Percentiles rank a stretch among this genome's conserved stretches.
Conservation (phyloP, 1,284 basidiomycete genomes). For the Sporisorium graminicola region DNA sequence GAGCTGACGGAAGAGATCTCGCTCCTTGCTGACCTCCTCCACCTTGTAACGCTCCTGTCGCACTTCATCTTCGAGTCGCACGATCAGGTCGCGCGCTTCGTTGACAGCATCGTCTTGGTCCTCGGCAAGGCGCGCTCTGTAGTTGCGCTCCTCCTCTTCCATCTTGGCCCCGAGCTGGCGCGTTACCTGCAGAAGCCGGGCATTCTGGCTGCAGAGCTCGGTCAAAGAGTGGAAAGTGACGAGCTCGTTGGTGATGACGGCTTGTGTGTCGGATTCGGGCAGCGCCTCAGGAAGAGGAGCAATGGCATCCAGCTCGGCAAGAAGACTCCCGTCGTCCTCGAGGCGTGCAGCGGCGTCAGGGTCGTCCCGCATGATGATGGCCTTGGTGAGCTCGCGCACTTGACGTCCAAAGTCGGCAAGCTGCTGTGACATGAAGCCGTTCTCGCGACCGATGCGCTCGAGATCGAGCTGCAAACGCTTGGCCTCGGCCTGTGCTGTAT, state of each 20-base stretch:
- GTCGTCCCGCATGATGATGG: conserved; percentile 84
- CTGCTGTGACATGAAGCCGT: conserved; percentile 76
- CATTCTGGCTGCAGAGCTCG: conserved; percentile 88
- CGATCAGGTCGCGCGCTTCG: conserved; percentile 88
- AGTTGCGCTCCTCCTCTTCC: conserved; percentile 69
- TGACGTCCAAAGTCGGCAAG: conserved; percentile 89
- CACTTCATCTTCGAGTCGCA: conserved; percentile 81
- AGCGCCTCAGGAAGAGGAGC: conserved; percentile 34
- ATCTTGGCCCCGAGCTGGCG: conserved; percentile 74
- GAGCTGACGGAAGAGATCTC: conserved; percentile 86
- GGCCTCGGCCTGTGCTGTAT: conserved; percentile 72
- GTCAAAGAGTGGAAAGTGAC: conserved; percentile 87
- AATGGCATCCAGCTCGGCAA: conserved; percentile 59
- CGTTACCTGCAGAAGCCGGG: conserved; percentile 84
- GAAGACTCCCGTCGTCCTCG: conserved; percentile 73
- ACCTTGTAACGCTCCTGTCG: conserved; percentile 79
- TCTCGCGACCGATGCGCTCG: conserved; percentile 74
- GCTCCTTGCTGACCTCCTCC: conserved; percentile 84
- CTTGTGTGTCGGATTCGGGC: conserved; percentile 64
- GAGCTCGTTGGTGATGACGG: conserved; percentile 88
- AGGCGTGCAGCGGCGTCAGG: conserved; percentile 81
- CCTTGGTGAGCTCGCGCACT: conserved; percentile 81
- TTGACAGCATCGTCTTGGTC: conserved; percentile 84
- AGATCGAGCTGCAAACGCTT: conserved; percentile 77
- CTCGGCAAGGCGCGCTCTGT: conserved; percentile 63